phyloP scores from a whole-genome alignment of 2,329 filamentous ascomycete genomes.

The Penicillium sp. region DNA sequence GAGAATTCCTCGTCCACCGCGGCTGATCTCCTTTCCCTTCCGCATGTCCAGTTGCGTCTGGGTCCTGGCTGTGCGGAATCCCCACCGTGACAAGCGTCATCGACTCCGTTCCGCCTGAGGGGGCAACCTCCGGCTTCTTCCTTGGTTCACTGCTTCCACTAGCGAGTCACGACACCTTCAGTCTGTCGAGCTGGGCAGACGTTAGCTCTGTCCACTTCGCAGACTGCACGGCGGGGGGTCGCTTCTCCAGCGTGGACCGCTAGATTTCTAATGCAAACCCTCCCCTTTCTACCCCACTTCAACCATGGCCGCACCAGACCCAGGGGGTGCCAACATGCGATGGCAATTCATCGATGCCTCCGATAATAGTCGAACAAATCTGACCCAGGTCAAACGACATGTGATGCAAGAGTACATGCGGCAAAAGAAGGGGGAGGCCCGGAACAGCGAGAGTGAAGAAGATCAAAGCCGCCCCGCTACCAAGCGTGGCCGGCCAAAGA shows the following conservation, averaged over 20 bases:
- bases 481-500: slow-evolving; percentile 23
- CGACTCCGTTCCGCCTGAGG: background rate
- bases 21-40: background rate
- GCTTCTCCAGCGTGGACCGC: background rate
- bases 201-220: background rate
- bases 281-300: background rate
- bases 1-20: background rate
- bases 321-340: slow-evolving; percentile 23
- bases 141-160: background rate
- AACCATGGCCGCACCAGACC: slow-evolving; percentile 24
- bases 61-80: background rate
- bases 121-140: background rate
- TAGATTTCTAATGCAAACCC: background rate
- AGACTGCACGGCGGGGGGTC: background rate
- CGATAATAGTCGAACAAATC: slow-evolving; percentile 39
- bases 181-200: background rate
- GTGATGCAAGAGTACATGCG: slow-evolving; percentile 50
- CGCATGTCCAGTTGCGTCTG: background rate
- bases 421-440: slow-evolving; percentile 35
- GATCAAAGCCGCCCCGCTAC: slow-evolving; percentile 10
- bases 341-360: slow-evolving; percentile 50
- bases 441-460: slow-evolving; percentile 25
- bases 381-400: slow-evolving; percentile 49
- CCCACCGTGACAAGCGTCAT: background rate
- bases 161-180: background rate